Base-by-base conservation (phyloP, 1,284 basidiomycete species). In the Puccinia triticina region DNA sequence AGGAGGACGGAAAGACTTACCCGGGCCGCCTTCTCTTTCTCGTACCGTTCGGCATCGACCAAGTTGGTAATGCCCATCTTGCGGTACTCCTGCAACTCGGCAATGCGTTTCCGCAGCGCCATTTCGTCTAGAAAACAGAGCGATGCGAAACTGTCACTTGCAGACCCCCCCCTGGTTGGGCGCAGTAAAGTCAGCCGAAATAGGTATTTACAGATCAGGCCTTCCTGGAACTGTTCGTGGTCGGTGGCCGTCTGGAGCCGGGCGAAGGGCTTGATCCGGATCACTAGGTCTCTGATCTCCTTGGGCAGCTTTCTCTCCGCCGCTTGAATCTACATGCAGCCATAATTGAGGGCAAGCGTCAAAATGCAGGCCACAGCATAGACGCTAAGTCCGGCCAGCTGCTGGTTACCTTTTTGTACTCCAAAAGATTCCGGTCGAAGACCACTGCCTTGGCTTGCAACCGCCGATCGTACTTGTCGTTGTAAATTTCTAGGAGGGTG, bases 171-270 rank as follows among this genome's bases (percentile, higher is more conserved):
- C 2, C 34, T 4, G n/a, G 43, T 12, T 43, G n/a, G 26, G 32
- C 76, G 48, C 76, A n/a, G n/a, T n/a, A n/a, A n/a, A n/a, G n/a
- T 59, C 48, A 64, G 83, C 21, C 61, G 34, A 21, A 82, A 43
- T 21, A 40, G 57, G 50, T 29, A 85, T 91, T 81, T 89, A 95
- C 94, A 96, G 43, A 98, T 90, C 82, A 98, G 90, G 77, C 97
- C 96, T 32, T 95, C 91, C 43, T 93, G 90, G 85, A 99, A 93
- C 2, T 90, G 89, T 86, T 99, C 96, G 85, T 94, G 97, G 87
- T 99, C 96, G 83, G 93, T 91, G 0, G 94, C 92, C 0, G 95
- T 96, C 87, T 98, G 95, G 69, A 98, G 89, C 83, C 93, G 92
- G 34, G 96, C 92, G 87, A 98, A 97, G 23, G 95, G 94, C 85